A percentile compares a stretch with the other conserved stretches of the same genome.
phyloP scores from a whole-genome alignment of 208 protist genomes.

The Crithidia mellificae region DNA sequence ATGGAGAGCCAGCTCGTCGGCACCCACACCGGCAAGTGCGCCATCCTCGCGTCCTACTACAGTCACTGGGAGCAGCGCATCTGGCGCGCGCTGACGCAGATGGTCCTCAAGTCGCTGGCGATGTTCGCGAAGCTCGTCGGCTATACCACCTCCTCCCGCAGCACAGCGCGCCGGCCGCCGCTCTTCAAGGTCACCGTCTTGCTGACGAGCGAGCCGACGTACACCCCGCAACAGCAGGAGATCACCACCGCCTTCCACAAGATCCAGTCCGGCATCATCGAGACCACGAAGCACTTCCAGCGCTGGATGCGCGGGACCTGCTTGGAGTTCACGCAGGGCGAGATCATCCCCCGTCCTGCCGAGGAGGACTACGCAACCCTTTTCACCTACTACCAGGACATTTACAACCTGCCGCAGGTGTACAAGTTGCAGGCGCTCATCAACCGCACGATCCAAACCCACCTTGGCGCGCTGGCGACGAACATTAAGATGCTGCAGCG shows the following conservation, averaged over 20 bases:
- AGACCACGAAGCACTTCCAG: conserved; percentile 93
- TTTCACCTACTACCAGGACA: conserved; percentile 96
- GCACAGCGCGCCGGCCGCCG: conserved; percentile 46
- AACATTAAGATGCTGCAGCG: conserved; percentile 94
- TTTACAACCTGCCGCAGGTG: conserved; percentile 87
- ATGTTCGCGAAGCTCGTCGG: conserved; percentile 90
- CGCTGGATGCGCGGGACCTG: conserved; percentile 97
- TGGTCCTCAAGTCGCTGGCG: conserved; percentile 89
- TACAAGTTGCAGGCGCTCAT: conserved; percentile 90
- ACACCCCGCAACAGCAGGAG: conserved; percentile 93
- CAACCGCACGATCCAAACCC: conserved; percentile 92
- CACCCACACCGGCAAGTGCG: conserved; percentile 91
- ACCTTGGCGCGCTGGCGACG: conserved; percentile 83
- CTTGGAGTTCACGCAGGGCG: conserved; percentile 92
- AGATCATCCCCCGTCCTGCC: conserved; percentile 82
- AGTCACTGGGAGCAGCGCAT: conserved; percentile 95
- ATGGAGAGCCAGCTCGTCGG: conserved; percentile 94
- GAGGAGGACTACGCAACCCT: conserved; percentile 83
- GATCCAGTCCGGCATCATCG: conserved; percentile 91
- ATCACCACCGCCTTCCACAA: conserved; percentile 93
- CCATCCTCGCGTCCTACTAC: conserved; percentile 94
- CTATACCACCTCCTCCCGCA: conserved; percentile 53
- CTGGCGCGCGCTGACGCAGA: conserved; percentile 92
- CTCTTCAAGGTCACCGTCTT: conserved; percentile 95
- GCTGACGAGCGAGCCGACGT: conserved; percentile 91